Evolutionary conservation across 805 yeast genomes (phyloP).

Genomic region (Zygosaccharomyces pseudorouxii): DNA sequence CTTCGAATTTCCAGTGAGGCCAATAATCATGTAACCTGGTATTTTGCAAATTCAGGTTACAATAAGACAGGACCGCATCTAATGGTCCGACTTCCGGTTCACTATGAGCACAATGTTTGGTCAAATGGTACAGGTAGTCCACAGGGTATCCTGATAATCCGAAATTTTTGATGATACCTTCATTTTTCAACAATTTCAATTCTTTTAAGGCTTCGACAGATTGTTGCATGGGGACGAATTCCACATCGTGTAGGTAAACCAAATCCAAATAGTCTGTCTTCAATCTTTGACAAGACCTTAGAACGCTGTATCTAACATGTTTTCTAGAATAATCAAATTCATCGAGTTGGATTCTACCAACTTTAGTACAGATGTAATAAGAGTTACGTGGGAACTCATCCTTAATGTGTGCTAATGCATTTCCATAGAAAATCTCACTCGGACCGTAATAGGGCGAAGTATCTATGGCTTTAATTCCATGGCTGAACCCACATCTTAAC

Average conservation of each 20-base stretch:
- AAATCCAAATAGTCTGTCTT: slow-evolving; percentile 67
- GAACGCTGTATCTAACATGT: slow-evolving; percentile 57
- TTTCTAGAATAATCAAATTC: slow-evolving; percentile 71
- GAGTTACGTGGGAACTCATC: slow-evolving; percentile 49
- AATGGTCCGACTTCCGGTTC: slow-evolving; percentile 51
- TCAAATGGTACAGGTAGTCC: slow-evolving; percentile 53
- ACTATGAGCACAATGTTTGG: slow-evolving; percentile 35
- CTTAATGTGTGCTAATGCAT: slow-evolving; percentile 45
- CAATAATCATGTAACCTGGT: slow-evolving; percentile 44
- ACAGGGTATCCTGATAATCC: slow-evolving; percentile 91
- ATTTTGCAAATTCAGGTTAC: slow-evolving; percentile 80
- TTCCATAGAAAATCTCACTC: slow-evolving; percentile 70
- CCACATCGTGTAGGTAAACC: slow-evolving; percentile 86
- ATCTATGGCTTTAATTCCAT: slow-evolving; percentile 75
- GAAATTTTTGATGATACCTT: slow-evolving; percentile 58
- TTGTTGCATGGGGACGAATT: slow-evolving; percentile 57
- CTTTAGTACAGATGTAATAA: slow-evolving; percentile 76
- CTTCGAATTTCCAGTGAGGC: slow-evolving; percentile 46
- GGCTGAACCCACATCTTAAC: slow-evolving; percentile 52
- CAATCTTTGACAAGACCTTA: slow-evolving; percentile 62
- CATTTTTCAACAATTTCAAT: slow-evolving; percentile 53
- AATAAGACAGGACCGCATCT: slow-evolving; percentile 74
- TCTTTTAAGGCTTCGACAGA: slow-evolving; percentile 60
- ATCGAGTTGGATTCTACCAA: slow-evolving; percentile 65
- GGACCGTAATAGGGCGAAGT: slow-evolving; percentile 94